phyloP scores from a whole-genome alignment of 495 filamentous ascomycete genomes.

The Melanomma pulvis-pyrius region DNA sequence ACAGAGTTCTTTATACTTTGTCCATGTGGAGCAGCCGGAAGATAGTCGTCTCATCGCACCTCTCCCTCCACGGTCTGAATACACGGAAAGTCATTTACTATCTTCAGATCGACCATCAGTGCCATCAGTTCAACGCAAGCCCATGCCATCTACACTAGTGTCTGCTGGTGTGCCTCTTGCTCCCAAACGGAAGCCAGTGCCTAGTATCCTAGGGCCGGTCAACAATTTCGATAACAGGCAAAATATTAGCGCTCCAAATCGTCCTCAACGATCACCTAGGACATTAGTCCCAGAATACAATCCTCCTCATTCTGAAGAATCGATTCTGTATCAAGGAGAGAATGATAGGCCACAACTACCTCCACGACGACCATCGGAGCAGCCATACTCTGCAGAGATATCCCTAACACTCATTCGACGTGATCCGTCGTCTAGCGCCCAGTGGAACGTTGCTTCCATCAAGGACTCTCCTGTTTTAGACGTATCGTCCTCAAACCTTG shows the following conservation, averaged over 20 bases:
- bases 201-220: slow-evolving; percentile 4
- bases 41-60: slow-evolving; percentile 48
- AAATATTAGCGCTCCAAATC: slow-evolving; percentile 20
- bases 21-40: slow-evolving; percentile 74
- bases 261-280: background rate
- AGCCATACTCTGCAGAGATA: background rate
- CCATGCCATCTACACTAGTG: slow-evolving; percentile 7
- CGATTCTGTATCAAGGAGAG: slow-evolving; percentile 6
- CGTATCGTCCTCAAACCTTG: slow-evolving; percentile 36
- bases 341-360: slow-evolving; percentile 10
- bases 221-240: slow-evolving; percentile 14
- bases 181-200: slow-evolving; percentile 23
- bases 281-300: background rate
- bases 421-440: slow-evolving; percentile 73
- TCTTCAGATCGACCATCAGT: slow-evolving; percentile 5
- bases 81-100: background rate
- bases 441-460: slow-evolving; percentile 88
- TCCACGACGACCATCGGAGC: slow-evolving; percentile 26
- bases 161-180: slow-evolving; percentile 3
- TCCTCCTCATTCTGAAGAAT: slow-evolving; percentile 3
- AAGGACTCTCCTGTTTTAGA: slow-evolving; percentile 51
- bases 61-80: background rate
- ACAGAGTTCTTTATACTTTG: slow-evolving; percentile 83
- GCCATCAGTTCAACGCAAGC: slow-evolving; percentile 23
- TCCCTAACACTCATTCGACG: slow-evolving; percentile 88